Evolutionary conservation across 345 rosid species (phyloP), one percentile per base, ranked within the genome.

Genomic region (Turnera subulata): DNA sequence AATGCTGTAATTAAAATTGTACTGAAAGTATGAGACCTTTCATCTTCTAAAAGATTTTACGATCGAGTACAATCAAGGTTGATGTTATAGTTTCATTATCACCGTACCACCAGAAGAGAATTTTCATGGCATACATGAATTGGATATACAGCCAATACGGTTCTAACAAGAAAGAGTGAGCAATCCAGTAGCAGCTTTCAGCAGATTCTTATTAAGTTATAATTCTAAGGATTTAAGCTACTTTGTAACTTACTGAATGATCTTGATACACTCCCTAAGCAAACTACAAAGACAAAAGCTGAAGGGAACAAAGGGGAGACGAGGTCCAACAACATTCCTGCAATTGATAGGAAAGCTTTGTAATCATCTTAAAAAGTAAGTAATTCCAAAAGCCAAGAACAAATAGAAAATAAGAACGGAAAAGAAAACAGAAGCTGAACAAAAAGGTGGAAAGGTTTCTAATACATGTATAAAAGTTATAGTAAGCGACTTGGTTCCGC

Each of bases 281-380:
- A 91, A 78, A 86, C 95, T 52, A 88, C 78, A 49, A 91, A 68
- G n/a, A 86, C 56, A 76, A 88, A 91, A 56, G 90, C 96, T 42
- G 96, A 85, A 64, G 98, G 96, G 63, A 81, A 84, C 68, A 91
- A 72, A 42, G 98, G 96, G 21, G 98, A 91, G 39, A 91, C 81
- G 45, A 91, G 95, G 66, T 91, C 98, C 98, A 91, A 82, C 73
- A 91, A 72, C 98, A 91, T 91, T 70, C 98, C 98, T 88, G 85
- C 77, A 77, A 67, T 21, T 64, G 70, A 65, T 42, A 55, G 17
- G 55, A 37, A 39, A 15, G 47, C 44, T 8, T 55, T 51, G 40
- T 53, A 24, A 46, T 73, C 64, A 66, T 53, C 12, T 53, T 9
- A 21, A 33, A 47, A 40, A 13, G n/a, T 11, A 55, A 45, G 1